A percentile compares a stretch with the other conserved stretches of the same genome.
These are phyloP conservation scores for Pythium angustatum DNA, from an alignment of 352 stramenopile genomes.

Conservation along the genomic window DNA sequence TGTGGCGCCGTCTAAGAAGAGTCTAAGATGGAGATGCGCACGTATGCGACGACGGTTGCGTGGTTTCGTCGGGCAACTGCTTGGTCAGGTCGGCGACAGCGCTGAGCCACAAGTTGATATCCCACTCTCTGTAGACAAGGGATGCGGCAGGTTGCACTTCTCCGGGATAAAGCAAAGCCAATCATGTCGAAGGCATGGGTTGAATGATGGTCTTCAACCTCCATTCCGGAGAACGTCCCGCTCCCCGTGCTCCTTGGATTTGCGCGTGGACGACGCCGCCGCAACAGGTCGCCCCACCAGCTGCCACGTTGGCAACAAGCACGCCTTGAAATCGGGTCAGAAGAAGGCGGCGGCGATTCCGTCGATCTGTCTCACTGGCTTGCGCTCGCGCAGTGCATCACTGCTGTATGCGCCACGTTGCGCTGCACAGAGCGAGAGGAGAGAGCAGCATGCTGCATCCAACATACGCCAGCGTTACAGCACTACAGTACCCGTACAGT, in stretches of 20 bases:
- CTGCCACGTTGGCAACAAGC: constrained; percentile 19
- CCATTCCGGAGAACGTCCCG: constrained; percentile 7
- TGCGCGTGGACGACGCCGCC: no score
- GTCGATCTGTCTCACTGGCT: constrained; percentile 12
- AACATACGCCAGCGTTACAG: no score
- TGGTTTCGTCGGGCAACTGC: constrained; percentile 21
- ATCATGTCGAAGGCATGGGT: not conserved
- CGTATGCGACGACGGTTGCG: constrained; percentile 8
- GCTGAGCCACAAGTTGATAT: constrained; percentile 34
- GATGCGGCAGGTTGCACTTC: constrained; percentile 22
- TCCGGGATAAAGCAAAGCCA: constrained; percentile 16
- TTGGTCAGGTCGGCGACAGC: constrained; percentile 23
- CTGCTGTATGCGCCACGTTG: not conserved
- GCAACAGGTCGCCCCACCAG: not conserved
- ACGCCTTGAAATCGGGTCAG: constrained; percentile 15
- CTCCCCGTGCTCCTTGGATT: no score
- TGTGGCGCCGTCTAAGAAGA: not conserved
- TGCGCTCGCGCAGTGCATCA: not conserved
- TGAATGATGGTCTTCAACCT: constrained; percentile 8
- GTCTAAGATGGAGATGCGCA: constrained; percentile 5
- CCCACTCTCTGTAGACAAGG: constrained; percentile 28
- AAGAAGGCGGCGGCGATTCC: constrained; percentile 16
- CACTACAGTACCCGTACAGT: no score
- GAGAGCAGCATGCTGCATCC: no score
- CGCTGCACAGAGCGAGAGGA: no score